Base-by-base conservation (phyloP, 768 basidiomycete species). In the Amanita rimosa region DNA sequence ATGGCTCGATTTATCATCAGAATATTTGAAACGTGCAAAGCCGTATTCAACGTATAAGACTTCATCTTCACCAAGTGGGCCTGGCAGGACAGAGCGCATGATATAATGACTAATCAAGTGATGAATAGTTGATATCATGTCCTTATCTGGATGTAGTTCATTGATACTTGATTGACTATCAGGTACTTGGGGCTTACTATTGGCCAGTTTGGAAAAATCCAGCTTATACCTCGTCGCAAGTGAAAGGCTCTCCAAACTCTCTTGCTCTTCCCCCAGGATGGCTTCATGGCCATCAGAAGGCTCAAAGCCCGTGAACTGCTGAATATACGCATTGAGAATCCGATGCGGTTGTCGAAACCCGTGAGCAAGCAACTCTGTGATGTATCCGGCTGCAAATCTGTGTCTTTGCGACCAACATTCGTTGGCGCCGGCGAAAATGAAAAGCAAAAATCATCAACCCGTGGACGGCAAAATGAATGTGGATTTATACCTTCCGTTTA, bases 321-420 rank as follows among this genome's bases (percentile, higher is more conserved):
- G 55, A 26, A 74, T 62, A 46, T 72, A 74, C 14, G 62, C 62
- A 49, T 70, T 70, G 4, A 73, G 58, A 9, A 72, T 58, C 8
- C 60, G 54, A 55, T 73, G 70, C 0, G 71, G 71, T 29, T 60
- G 52, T 50, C 56, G 57, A 49, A 72, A 71, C 4, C 67, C 66
- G 21, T 68, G 62, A 14, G 60, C 44, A 7, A 74, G 50, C 10
- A 73, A 58, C 46, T 72, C 70, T 1, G 68, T 55, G 7, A 73
- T 55, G 44, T 66, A 74, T 26, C 69, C 70, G 21, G 68, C 67
- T 0, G 70, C 73, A 43, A 73, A 73, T 16, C 73, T 69, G 62
- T 73, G 65, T 55, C 72, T 74, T 37, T 26, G 21, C 17, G 9
- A 33, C 31, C 26, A 42, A 7, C 21, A 22, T 24, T 34, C 6